phyloP scores from a whole-genome alignment of 2,329 filamentous ascomycete species.

The Aureobasidium sp. region DNA sequence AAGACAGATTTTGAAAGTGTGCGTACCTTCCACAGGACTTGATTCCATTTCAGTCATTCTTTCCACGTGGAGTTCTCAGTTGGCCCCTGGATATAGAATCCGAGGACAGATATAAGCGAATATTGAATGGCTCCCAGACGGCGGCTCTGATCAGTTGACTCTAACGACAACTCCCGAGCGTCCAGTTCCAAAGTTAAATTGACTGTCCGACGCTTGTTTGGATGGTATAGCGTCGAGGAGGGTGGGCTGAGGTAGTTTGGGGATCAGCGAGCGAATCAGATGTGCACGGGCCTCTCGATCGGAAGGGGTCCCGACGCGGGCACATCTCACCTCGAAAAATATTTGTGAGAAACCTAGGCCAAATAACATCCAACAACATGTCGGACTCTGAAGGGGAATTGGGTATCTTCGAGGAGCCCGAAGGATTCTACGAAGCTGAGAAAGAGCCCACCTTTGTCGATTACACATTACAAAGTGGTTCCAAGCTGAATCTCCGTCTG shows the following conservation, averaged over 20 bases:
- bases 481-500: slow-evolving; percentile 62
- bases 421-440: slow-evolving; percentile 71
- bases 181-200: no score
- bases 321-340: not conserved
- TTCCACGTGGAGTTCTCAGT: not conserved
- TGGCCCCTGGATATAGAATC: not conserved
- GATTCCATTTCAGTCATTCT: not conserved
- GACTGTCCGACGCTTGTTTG: no score
- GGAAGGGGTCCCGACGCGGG: no score
- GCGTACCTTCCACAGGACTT: not conserved
- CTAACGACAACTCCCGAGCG: no score
- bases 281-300: no score
- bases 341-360: not conserved
- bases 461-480: slow-evolving; percentile 62
- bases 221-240: no score
- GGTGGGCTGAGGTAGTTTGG: no score
- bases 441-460: slow-evolving; percentile 66
- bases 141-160: no score
- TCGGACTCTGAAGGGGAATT: slow-evolving; percentile 27
- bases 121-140: no score
- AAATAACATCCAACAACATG: not conserved
- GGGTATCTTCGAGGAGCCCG: slow-evolving; percentile 71
- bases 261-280: no score
- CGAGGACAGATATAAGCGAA: no score
- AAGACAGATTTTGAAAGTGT: no score